Evolutionary conservation across 1,139 yeast species (phyloP), one percentile per base, ranked within the genome.

Genomic region (Entelexis paramagnoliae): DNA sequence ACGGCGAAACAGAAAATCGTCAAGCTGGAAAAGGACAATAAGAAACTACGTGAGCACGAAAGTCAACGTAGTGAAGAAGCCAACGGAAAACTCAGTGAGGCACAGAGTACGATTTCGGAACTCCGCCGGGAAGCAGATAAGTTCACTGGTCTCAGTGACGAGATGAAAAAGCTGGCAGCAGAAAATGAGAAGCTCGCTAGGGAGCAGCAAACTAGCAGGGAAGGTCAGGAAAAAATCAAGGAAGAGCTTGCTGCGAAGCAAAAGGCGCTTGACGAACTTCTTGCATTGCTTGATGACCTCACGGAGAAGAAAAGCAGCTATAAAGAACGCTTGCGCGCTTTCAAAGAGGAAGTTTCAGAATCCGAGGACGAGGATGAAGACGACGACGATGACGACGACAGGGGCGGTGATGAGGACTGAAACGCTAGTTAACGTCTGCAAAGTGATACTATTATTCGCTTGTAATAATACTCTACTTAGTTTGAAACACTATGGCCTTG

Each of bases 251-350:
- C 50, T 4, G 59, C 55, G 16, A 51, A 56, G 44, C 46, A 73
- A 59, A 64, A 77, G 1, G 94, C 85, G 48, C 64, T 83, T 14
- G 95, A 87, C 62, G 95, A 85, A 53, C 67, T 86, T 56, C 77
- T 86, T 81, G 68, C 84, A 41, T 68, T 86, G 41, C 77, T 87
- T 67, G 74, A 83, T 14, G 94, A 84, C 44, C 69, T 84, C 62
- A 93, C 84, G 58, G 91, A 84, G 48, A 76, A 76, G 55, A 80
- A 77, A 55, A 72, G 74, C 34, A 73, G 72, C 59, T 84, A 85
- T 64, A 82, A 81, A 60, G 62, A 65, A 16, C 73, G 71, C 55
- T 70, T 83, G 33, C 72, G 70, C 54, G 68, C 65, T 0, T 61
- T 80, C 33, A 85, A 80, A 1, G 49, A 47, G 13, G 62, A 55